Evolutionary conservation across 768 basidiomycete genomes (phyloP).

Genomic region (Amanita jacksonii): DNA sequence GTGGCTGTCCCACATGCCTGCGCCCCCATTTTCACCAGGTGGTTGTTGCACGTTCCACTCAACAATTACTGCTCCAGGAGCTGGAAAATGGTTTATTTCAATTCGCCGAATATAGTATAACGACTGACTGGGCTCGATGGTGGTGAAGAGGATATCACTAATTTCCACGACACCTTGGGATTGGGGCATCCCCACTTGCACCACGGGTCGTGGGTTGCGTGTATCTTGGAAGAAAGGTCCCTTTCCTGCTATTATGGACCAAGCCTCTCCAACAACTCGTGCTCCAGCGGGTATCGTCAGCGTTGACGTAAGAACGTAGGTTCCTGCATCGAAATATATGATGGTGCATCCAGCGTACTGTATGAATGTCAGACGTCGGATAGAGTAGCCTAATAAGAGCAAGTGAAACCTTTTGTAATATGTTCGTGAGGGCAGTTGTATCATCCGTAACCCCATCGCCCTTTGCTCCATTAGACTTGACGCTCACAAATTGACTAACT

Average conservation of each 20-base stretch:
- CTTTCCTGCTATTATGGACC: slow-evolving; percentile 45
- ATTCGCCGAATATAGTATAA: too few relatives aligned
- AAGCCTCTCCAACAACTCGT: slow-evolving; percentile 51
- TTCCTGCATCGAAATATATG: slow-evolving; percentile 72
- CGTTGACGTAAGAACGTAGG: slow-evolving; percentile 45
- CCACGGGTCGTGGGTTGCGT: slow-evolving; percentile 34
- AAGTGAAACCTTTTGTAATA: slow-evolving; percentile 48
- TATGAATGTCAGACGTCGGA: too few relatives aligned
- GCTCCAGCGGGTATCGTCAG: slow-evolving; percentile 50
- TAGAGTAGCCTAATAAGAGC: too few relatives aligned
- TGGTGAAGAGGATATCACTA: slow-evolving; percentile 54
- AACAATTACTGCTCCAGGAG: slow-evolving; percentile 55
- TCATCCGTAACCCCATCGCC: slow-evolving; percentile 76
- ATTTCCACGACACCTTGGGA: slow-evolving; percentile 50
- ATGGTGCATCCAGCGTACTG: slow-evolving; percentile 70
- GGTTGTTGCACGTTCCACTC: slow-evolving; percentile 60
- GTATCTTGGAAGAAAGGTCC: slow-evolving; percentile 38
- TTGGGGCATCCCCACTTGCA: slow-evolving; percentile 40
- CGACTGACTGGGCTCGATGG: slow-evolving; percentile 38
- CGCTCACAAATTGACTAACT: slow-evolving; percentile 60
- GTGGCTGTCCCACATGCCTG: slow-evolving; percentile 52
- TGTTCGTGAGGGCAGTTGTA: slow-evolving; percentile 51
- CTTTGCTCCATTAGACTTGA: slow-evolving; percentile 56
- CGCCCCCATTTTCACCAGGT: slow-evolving; percentile 38
- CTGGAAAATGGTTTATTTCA: slow-evolving; percentile 12